Evolutionary conservation across 768 basidiomycete genomes (phyloP).

Genomic region (Cyathus striatus): DNA sequence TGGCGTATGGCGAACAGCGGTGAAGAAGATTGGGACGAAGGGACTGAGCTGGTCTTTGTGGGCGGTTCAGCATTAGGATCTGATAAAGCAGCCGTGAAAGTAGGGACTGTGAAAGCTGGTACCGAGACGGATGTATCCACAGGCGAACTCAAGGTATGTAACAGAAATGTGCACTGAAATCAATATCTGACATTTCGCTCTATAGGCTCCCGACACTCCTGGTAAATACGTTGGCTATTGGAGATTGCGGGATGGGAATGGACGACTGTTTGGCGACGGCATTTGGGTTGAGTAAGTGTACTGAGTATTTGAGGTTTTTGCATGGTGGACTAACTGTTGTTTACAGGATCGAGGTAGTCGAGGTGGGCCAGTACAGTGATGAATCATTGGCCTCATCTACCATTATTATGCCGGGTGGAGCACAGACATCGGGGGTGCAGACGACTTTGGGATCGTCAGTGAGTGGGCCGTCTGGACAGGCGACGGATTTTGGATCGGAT

Average conservation of each 20-base stretch:
- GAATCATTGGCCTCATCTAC: conserved; percentile 63
- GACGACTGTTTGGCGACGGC: conserved; percentile 62
- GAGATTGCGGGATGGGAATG: conserved; percentile 57
- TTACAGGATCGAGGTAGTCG: conserved; percentile 62
- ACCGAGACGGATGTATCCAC: conserved; percentile 62
- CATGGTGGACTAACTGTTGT: neutral
- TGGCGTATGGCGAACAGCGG: conserved; percentile 76
- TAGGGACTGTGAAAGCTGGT: conserved; percentile 57
- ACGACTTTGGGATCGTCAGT: conserved; percentile 14
- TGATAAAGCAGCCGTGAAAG: conserved; percentile 27
- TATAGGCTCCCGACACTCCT: conserved; percentile 65
- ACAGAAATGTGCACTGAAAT: neutral
- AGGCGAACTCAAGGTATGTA: conserved; percentile 64
- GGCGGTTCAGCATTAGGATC: conserved; percentile 60
- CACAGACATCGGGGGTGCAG: conserved; percentile 5
- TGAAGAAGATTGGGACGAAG: conserved; percentile 55
- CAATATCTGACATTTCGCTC: neutral
- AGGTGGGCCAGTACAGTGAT: conserved; percentile 31
- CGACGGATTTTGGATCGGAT: conserved; percentile 37
- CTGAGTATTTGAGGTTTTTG: neutral
- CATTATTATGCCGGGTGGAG: conserved; percentile 58
- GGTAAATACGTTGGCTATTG: conserved; percentile 78
- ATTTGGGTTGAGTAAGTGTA: conserved; percentile 74
- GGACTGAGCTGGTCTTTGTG: conserved; percentile 64
- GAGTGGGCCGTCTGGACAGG: conserved; percentile 13